phyloP scores from a whole-genome alignment of 352 stramenopile genomes.

The Phytophthora pluvialis region DNA sequence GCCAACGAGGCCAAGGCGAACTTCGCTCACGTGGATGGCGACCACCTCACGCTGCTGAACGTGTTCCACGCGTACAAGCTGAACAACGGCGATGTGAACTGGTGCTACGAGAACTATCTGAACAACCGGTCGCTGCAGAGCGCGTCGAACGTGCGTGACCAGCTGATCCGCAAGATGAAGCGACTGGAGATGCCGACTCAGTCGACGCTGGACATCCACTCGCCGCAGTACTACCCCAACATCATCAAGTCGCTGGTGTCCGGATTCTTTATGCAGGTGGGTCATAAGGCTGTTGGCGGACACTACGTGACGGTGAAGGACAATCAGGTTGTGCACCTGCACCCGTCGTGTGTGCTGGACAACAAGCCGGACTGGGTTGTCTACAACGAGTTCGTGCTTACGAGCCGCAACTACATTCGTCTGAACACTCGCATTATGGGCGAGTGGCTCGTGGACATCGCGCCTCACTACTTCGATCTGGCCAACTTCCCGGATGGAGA shows the following conservation, averaged over 20 bases:
- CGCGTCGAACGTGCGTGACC: constrained; percentile 95
- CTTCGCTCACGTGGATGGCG: constrained; percentile 95
- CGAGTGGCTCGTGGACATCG: constrained; percentile 93
- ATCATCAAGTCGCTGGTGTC: constrained; percentile 94
- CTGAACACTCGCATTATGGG: constrained; percentile 95
- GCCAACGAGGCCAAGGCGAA: constrained; percentile 97
- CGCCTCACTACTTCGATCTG: constrained; percentile 98
- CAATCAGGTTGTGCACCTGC: constrained; percentile 98
- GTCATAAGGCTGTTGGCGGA: constrained; percentile 86
- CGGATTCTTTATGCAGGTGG: constrained; percentile 99
- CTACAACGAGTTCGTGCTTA: constrained; percentile 99
- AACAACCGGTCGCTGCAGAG: constrained; percentile 95
- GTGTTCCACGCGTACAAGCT: constrained; percentile 98
- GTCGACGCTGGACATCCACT: constrained; percentile 81
- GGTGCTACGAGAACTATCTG: constrained; percentile 99
- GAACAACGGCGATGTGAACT: constrained; percentile 90
- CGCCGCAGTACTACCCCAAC: constrained; percentile 91
- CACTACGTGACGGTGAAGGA: constrained; percentile 99
- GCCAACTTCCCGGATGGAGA: constrained; percentile 97
- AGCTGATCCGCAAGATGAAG: constrained; percentile 98
- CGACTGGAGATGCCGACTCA: constrained; percentile 83
- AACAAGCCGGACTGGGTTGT: constrained; percentile 98
- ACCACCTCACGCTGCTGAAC: constrained; percentile 98
- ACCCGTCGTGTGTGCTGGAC: constrained; percentile 97
- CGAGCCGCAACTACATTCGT: constrained; percentile 99